Evolutionary conservation across 768 basidiomycete genomes (phyloP).

Genomic region (Boletales sp.): DNA sequence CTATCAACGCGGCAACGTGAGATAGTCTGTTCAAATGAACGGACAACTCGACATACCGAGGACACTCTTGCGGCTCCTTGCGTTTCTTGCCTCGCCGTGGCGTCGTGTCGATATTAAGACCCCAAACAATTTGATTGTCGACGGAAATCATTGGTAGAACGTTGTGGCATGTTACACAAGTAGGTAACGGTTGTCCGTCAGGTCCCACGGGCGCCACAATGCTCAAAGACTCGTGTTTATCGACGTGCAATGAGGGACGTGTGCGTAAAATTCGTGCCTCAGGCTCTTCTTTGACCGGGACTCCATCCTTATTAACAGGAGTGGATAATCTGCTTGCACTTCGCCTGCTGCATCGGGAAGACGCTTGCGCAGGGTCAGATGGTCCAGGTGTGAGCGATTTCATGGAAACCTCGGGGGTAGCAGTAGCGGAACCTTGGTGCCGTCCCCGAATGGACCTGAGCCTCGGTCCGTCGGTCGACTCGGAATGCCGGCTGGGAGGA

Average conservation of each 20-base stretch:
- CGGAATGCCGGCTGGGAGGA: slow-evolving; percentile 31
- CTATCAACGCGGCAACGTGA: slow-evolving; percentile 35
- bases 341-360: slow-evolving; percentile 27
- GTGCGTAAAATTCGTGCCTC: slow-evolving; percentile 51
- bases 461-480: slow-evolving; percentile 13
- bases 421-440: slow-evolving; percentile 42
- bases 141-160: slow-evolving; percentile 74
- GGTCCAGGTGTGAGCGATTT: slow-evolving; percentile 36
- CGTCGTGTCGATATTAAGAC: slow-evolving; percentile 49
- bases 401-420: slow-evolving; percentile 47
- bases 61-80: slow-evolving; percentile 67
- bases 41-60: slow-evolving; percentile 47
- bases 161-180: slow-evolving; percentile 68
- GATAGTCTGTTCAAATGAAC: slow-evolving; percentile 21
- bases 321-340: slow-evolving; percentile 32
- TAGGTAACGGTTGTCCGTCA: slow-evolving; percentile 66
- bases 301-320: slow-evolving; percentile 33
- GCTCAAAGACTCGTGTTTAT: slow-evolving; percentile 35
- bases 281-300: slow-evolving; percentile 44
- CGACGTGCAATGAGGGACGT: slow-evolving; percentile 39
- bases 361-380: slow-evolving; percentile 24
- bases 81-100: slow-evolving; percentile 48
- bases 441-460: slow-evolving; percentile 56
- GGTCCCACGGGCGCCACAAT: slow-evolving; percentile 49
- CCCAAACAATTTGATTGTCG: slow-evolving; percentile 74